phyloP scores from a whole-genome alignment of 768 basidiomycete species.

The Phallus indusiatus region DNA sequence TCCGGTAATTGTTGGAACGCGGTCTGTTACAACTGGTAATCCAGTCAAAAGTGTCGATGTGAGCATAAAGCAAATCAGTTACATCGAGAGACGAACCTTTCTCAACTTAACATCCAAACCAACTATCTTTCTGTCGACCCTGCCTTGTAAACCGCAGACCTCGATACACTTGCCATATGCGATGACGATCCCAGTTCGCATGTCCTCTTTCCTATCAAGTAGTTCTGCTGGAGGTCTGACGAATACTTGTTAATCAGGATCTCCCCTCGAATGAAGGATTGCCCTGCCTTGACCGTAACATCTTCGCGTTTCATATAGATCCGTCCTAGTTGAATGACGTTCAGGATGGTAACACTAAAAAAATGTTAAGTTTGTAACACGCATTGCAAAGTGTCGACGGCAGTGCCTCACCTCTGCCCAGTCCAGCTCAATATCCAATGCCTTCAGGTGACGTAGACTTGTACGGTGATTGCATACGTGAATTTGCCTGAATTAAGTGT shows the following conservation, averaged over 20 bases:
- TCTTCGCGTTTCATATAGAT: conserved; percentile 77
- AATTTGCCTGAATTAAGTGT: too few species aligned
- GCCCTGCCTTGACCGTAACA: conserved; percentile 63
- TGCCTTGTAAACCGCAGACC: conserved; percentile 74
- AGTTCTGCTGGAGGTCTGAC: conserved; percentile 36
- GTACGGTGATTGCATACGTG: conserved; percentile 30
- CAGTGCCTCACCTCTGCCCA: conserved; percentile 66
- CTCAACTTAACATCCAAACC: conserved; percentile 59
- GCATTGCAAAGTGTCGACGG: too few species aligned
- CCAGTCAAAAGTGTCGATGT: conserved; percentile 24
- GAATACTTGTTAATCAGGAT: conserved; percentile 78
- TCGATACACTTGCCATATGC: conserved; percentile 94
- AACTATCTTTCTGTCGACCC: conserved; percentile 62
- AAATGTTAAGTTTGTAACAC: neutral
- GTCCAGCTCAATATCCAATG: conserved; percentile 80
- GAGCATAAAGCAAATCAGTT: neutral
- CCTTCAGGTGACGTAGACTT: conserved; percentile 83
- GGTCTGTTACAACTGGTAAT: conserved; percentile 64
- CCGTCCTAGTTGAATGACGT: conserved; percentile 58
- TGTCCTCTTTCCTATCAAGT: conserved; percentile 78
- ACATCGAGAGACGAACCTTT: conserved; percentile 33
- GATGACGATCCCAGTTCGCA: conserved; percentile 71
- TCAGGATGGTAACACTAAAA: conserved; percentile 24
- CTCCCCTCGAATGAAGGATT: conserved; percentile 77
- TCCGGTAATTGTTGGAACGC: conserved; percentile 81